Base-by-base conservation (phyloP, 2,329 filamentous ascomycete species). In the Aspergillus ustus region DNA sequence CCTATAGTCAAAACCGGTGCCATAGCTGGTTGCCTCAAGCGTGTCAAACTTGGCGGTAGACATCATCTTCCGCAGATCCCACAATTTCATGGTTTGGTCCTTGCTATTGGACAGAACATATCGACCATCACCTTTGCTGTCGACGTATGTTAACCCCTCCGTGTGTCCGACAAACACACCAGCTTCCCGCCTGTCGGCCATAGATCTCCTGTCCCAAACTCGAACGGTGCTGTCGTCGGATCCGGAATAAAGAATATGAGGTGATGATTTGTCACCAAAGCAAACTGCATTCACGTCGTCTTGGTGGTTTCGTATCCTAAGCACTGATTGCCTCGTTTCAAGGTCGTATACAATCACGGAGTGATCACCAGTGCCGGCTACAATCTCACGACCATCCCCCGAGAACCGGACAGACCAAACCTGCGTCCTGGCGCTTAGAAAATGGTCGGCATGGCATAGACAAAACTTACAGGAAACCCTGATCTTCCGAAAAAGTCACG, bases 251-350 rank as follows among this genome's bases (percentile, higher is more conserved):
- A 99, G 83, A 63, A 98, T 94, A 73, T 99, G 93, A 1, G 95
- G 94, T 0, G 92, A 96, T 31, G 86, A 85, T 63, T 88, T 89
- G 77, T 98, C 93, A 1, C 93, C 95, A 71, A 96, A 98, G 76
- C 93, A 97, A 0, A 99, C 95, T 4, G 95, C 95, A 70, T 98
- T 99, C 58, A 98, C 94, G 74, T 99, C 93, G 68, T 96, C 87
- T 4, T 87, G 81, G 72, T 99, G 95, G 0, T 92, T 93, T 17
- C 83, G 81, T 28, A 97, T 87, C 52, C 88, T 85, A 59, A 97
- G 87, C 34, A 96, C 84, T 0, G 91, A 87, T 50, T 85, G 84
- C 19, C 90, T 87, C 0, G 89, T 88, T 76, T 98, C 93, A 59
- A 99, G 91, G 71, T 98, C 95, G 74, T 96, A 97, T 4, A 97